Conservation (phyloP, 2,329 filamentous ascomycete species). For the Diaporthe sp. region DNA sequence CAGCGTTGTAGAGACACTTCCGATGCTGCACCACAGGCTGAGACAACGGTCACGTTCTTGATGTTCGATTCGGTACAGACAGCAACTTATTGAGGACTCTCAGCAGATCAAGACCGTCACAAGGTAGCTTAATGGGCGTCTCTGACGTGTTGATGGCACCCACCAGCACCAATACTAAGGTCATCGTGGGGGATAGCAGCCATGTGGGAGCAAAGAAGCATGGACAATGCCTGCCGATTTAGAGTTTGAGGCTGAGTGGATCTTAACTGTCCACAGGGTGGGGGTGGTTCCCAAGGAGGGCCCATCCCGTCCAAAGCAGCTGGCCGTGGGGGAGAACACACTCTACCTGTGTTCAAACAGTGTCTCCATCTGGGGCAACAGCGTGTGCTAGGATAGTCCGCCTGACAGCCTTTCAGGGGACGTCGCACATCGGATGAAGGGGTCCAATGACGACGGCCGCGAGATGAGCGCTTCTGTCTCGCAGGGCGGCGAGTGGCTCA, state of each 20-base stretch:
- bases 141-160: slow-evolving; percentile 20
- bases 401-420: slow-evolving; percentile 7
- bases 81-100: not conserved
- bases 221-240: slow-evolving; percentile 17
- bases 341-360: not conserved
- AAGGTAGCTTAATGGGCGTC: not conserved
- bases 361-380: not conserved
- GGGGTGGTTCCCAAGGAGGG: slow-evolving; percentile 1
- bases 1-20: not conserved
- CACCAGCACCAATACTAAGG: not conserved
- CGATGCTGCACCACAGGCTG: slow-evolving; percentile 6
- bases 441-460: not conserved
- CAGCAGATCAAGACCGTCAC: not conserved
- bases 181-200: slow-evolving; percentile 2
- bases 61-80: not conserved
- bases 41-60: not conserved
- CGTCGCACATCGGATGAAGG: slow-evolving; percentile 21
- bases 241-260: slow-evolving; percentile 31
- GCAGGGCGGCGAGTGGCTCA: slow-evolving; percentile 1
- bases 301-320: not conserved
- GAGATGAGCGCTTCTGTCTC: not conserved
- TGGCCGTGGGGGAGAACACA: not conserved
- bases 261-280: not conserved
- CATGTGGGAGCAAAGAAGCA: not conserved
- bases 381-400: not conserved